Conservation (phyloP, 2,329 filamentous ascomycete genomes). For the Ampelomyces quisqualis region DNA sequence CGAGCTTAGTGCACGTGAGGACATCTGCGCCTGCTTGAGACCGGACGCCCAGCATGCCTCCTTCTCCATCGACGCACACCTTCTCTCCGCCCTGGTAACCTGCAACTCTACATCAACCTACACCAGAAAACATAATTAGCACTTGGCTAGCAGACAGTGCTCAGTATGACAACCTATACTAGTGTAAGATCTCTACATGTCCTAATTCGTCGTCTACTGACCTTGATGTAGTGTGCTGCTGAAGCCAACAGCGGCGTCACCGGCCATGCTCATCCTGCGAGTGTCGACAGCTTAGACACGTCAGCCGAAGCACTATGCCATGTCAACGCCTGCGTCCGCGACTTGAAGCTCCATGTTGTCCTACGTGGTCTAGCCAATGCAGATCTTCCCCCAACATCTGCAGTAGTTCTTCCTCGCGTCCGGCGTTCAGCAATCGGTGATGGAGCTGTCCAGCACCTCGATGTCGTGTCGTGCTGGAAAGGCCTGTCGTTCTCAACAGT, state of each 20-base stretch:
- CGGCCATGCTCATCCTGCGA: conserved; percentile 23
- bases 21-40: too few species aligned
- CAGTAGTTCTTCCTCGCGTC: conserved; percentile 27
- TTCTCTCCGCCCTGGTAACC: too few species aligned
- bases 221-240: conserved; percentile 4
- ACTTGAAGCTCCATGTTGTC: conserved; percentile 16
- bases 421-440: conserved; percentile 21
- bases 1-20: too few species aligned
- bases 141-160: not conserved
- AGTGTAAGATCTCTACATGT: not conserved
- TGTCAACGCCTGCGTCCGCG: conserved; percentile 9
- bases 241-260: not conserved
- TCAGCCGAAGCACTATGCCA: not conserved
- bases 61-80: too few species aligned
- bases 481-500: conserved; percentile 30
- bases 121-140: too few species aligned
- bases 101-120: too few species aligned
- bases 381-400: conserved; percentile 7
- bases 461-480: conserved; percentile 42
- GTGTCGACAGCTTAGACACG: not conserved
- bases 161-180: not conserved
- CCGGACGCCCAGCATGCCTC: too few species aligned
- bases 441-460: conserved; percentile 29
- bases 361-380: conserved; percentile 19
- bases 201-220: not conserved